A percentile compares a stretch with the other conserved stretches of the same genome.
Evolutionary conservation across 2,329 filamentous ascomycete genomes (phyloP).

Genomic region (Cadophora sp.): DNA sequence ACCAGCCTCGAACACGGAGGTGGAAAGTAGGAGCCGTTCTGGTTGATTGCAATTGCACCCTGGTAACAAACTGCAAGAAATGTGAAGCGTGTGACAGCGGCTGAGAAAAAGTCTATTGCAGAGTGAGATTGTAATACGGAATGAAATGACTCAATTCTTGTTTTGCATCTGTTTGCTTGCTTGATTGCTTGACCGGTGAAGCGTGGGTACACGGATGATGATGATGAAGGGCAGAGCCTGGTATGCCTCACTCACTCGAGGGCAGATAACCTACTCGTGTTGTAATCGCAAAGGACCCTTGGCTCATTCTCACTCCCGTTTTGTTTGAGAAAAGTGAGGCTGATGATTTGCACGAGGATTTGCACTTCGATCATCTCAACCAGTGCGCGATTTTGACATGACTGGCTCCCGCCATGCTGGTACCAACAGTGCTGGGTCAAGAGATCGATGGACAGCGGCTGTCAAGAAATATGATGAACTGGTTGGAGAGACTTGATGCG

Average conservation of each 20-base stretch:
- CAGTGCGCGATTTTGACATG: background rate
- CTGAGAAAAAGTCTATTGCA: background rate
- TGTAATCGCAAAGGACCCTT: conserved; percentile 1
- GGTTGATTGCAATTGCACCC: conserved; percentile 3
- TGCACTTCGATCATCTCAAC: background rate
- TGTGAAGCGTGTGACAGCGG: conserved; percentile 8
- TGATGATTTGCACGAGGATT: background rate
- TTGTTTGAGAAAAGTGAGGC: background rate
- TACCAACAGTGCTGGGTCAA: background rate
- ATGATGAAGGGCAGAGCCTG: conserved; percentile 11
- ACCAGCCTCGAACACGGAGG: background rate
- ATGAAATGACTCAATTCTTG: conserved; percentile 20
- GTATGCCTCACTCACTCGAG: conserved; percentile 6
- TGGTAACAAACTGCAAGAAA: conserved; percentile 3
- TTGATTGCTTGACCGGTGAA: background rate
- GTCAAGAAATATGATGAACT: background rate
- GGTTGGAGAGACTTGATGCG: background rate
- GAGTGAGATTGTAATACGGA: conserved; percentile 12
- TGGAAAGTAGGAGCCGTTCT: background rate
- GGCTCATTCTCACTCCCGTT: no score
- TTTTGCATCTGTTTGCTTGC: conserved; percentile 6
- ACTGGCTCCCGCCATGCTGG: no score
- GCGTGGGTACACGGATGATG: conserved; percentile 8
- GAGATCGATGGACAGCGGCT: background rate
- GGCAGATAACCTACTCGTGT: background rate